Evolutionary conservation across 768 basidiomycete genomes (phyloP).

Genomic region (Phanerochaete sordida): DNA sequence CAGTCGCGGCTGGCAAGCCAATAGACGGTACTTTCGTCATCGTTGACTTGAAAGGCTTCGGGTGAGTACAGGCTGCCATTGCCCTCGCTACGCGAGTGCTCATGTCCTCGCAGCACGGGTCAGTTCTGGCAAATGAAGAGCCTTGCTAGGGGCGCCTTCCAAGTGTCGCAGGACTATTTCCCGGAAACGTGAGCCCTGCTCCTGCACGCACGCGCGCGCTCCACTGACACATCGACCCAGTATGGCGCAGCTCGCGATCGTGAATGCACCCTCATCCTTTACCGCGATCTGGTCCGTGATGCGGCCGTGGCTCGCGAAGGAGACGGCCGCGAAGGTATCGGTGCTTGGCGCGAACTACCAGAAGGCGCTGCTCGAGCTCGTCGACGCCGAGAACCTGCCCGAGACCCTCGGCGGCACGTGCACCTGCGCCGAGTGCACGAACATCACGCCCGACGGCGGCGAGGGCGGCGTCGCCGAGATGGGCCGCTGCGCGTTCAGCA

Average conservation of each 20-base stretch:
- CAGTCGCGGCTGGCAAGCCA: conserved; percentile 46
- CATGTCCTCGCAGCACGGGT: conserved; percentile 37
- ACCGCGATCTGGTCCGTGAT: conserved; percentile 68
- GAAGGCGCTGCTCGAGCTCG: conserved; percentile 49
- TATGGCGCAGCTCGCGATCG: conserved; percentile 68
- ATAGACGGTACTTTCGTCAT: conserved; percentile 59
- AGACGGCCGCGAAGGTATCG: conserved; percentile 65
- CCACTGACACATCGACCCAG: conserved; percentile 29
- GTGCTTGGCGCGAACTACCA: conserved; percentile 62
- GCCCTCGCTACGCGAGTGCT: neutral
- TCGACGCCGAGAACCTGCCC: conserved; percentile 66
- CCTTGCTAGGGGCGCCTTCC: conserved; percentile 59
- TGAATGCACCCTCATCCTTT: conserved; percentile 73
- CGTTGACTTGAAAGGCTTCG: conserved; percentile 68
- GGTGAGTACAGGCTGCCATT: conserved; percentile 35
- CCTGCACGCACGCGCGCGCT: neutral
- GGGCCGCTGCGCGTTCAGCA: conserved; percentile 52
- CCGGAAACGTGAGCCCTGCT: conserved; percentile 61
- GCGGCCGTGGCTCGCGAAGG: conserved; percentile 71
- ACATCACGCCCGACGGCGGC: neutral
- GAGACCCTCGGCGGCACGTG: conserved; percentile 60
- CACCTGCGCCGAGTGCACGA: conserved; percentile 49
- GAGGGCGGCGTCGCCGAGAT: conserved; percentile 9
- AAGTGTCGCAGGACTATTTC: conserved; percentile 76
- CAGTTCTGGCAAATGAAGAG: conserved; percentile 78